phyloP scores from a whole-genome alignment of 495 filamentous ascomycete species.

The Cercophora sp. region DNA sequence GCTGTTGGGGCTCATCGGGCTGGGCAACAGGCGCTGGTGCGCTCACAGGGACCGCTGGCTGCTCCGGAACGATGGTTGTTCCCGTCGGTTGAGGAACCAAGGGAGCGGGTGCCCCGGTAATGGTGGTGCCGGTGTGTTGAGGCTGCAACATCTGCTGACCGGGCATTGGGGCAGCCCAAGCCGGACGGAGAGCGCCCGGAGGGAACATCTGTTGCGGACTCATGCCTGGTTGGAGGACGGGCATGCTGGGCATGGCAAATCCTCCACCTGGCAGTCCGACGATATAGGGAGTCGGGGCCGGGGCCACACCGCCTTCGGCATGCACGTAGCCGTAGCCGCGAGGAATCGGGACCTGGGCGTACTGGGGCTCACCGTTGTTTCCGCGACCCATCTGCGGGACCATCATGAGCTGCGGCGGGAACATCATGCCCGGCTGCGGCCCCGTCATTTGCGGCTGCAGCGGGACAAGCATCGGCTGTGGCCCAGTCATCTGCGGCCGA shows the following conservation, averaged over 20 bases:
- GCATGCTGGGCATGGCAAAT: neutral
- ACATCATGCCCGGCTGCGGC: neutral
- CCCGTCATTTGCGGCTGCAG: constrained; percentile 11
- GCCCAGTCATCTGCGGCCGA: constrained; percentile 9
- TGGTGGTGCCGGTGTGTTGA: no score
- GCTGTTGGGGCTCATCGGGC: no score
- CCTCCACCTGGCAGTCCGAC: constrained; percentile 18
- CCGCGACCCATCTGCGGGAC: constrained; percentile 10
- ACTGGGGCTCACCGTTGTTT: constrained; percentile 36
- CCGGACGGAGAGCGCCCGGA: constrained; percentile 7
- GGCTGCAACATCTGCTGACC: constrained; percentile 9
- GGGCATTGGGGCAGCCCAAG: neutral
- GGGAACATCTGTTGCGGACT: constrained; percentile 14
- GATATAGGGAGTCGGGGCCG: constrained; percentile 35
- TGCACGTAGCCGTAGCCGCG: constrained; percentile 42
- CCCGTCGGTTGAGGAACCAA: no score
- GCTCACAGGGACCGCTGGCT: no score
- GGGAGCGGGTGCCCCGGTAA: no score
- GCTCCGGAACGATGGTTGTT: no score
- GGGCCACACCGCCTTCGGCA: constrained; percentile 36
- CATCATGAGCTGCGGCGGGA: constrained; percentile 1
- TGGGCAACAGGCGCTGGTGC: no score
- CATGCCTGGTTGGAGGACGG: neutral
- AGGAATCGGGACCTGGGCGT: constrained; percentile 46
- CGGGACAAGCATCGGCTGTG: neutral